Conservation (phyloP, 768 basidiomycete genomes). For the Ramaria sp. region DNA sequence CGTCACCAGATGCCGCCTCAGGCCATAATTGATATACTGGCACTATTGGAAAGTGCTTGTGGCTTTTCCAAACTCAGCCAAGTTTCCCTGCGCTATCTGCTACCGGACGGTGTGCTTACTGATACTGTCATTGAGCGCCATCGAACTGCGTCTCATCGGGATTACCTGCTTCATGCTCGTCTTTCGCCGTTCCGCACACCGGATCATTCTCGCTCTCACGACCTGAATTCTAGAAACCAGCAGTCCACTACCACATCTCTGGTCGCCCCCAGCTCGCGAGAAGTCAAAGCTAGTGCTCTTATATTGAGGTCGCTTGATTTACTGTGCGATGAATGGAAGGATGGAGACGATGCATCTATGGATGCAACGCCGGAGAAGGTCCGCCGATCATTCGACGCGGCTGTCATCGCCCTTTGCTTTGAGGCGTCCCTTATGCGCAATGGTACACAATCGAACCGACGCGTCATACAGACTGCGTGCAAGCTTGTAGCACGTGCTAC, state of each 20-base stretch:
- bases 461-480: constrained; percentile 54
- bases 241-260: background rate
- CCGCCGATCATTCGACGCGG: constrained; percentile 59
- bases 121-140: constrained; percentile 49
- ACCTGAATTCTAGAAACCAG: background rate
- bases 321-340: constrained; percentile 38
- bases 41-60: constrained; percentile 30
- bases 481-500: constrained; percentile 34
- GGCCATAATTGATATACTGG: constrained; percentile 26
- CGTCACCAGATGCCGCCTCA: constrained; percentile 1
- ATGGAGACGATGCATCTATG: constrained; percentile 18
- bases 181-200: constrained; percentile 34
- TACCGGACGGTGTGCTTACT: constrained; percentile 60
- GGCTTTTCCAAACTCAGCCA: background rate
- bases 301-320: constrained; percentile 53
- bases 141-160: constrained; percentile 47
- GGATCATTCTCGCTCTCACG: constrained; percentile 8
- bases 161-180: constrained; percentile 58
- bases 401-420: constrained; percentile 55
- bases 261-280: constrained; percentile 33
- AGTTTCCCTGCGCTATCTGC: constrained; percentile 30
- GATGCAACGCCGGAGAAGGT: constrained; percentile 51
- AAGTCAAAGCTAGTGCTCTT: constrained; percentile 52
- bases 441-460: constrained; percentile 47
- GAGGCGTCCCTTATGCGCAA: constrained; percentile 57